phyloP scores from a whole-genome alignment of 73 alveolate species.

The Tetrahymena borealis region DNA sequence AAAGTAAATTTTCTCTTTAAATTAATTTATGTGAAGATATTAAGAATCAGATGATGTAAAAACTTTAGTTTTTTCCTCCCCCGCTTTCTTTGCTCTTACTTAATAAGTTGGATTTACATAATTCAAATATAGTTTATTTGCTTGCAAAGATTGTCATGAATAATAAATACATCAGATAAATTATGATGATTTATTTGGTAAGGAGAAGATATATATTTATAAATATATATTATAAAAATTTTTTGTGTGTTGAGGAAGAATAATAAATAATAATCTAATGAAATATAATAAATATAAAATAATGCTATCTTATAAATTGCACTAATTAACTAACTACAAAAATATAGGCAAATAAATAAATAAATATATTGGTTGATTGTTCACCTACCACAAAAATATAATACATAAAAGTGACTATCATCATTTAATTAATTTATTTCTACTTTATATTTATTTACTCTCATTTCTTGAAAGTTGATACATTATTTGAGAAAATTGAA shows the following conservation, averaged over 20 bases:
- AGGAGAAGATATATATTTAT: background rate
- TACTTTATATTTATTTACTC: background rate
- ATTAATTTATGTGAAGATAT: background rate
- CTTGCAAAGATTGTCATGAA: background rate
- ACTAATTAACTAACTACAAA: too few species aligned
- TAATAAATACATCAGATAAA: background rate
- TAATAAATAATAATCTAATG: too few species aligned
- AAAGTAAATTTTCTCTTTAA: background rate
- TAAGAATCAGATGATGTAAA: background rate
- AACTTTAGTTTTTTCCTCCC: background rate
- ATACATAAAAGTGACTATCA: too few species aligned
- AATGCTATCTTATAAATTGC: too few species aligned
- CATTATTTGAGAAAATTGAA: background rate
- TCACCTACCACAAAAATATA: too few species aligned
- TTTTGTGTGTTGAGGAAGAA: too few species aligned
- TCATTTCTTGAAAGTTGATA: background rate
- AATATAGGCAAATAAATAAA: too few species aligned
- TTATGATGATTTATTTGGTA: background rate
- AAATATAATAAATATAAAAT: too few species aligned
- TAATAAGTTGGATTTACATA: background rate
- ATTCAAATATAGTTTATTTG: background rate
- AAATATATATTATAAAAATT: background rate
- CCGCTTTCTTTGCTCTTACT: background rate
- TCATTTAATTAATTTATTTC: too few species aligned
- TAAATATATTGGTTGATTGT: too few species aligned